Evolutionary conservation across 108 stramenopile species (phyloP).

Genomic region (Nannochloropsis gaditana): DNA sequence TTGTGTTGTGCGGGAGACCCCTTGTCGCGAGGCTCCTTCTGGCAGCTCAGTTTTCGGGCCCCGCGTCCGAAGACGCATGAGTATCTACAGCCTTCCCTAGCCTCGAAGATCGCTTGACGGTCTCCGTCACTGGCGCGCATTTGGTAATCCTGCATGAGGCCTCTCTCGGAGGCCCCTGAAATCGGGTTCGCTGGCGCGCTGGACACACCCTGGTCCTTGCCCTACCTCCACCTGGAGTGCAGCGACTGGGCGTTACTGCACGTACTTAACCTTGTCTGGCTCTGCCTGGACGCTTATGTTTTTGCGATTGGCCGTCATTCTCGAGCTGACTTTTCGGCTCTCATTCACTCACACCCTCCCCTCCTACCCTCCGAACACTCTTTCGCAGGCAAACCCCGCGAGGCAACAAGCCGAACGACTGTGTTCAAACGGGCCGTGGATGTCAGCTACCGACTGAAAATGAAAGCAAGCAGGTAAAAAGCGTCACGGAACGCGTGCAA

Average conservation of each 20-base stretch:
- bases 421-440: conserved; percentile 96
- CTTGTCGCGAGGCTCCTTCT: background rate
- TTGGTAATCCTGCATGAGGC: conserved; percentile 20
- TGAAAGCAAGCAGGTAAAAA: conserved; percentile 71
- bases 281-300: too few relatives aligned
- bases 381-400: conserved; percentile 66
- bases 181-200: conserved; percentile 19
- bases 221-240: background rate
- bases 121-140: conserved; percentile 1
- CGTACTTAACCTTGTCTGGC: too few relatives aligned
- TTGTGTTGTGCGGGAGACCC: background rate
- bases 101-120: background rate
- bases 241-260: too few relatives aligned
- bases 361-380: background rate
- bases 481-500: too few relatives aligned
- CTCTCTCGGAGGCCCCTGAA: background rate
- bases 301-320: too few relatives aligned
- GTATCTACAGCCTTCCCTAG: conserved; percentile 8
- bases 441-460: conserved; percentile 77
- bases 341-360: background rate
- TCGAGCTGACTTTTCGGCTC: background rate
- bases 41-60: background rate
- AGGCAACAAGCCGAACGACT: conserved; percentile 78
- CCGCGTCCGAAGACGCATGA: background rate
- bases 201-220: background rate